These are phyloP conservation scores for Tricholoma matsutake DNA, from an alignment of 768 basidiomycete genomes.

Conservation along the genomic window DNA sequence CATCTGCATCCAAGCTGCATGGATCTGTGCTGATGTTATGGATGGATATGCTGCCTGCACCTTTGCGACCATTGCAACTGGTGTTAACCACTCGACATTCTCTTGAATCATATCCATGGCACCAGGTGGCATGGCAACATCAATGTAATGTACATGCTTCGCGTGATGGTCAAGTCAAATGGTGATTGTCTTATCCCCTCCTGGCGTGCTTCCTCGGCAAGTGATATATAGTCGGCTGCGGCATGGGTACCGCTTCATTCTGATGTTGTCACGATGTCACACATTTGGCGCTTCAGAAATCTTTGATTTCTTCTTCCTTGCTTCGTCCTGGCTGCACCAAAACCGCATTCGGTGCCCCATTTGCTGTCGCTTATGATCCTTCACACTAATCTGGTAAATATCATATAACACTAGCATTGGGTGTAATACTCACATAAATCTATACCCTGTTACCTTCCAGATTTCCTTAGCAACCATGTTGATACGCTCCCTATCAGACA, in stretches of 20 bases:
- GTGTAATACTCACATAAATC: constrained; percentile 6
- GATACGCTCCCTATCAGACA: too few species aligned
- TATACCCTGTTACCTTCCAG: too few species aligned
- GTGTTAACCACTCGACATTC: not conserved
- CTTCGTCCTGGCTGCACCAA: constrained; percentile 1
- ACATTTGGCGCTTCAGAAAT: constrained; percentile 8
- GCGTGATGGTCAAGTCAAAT: too few species aligned
- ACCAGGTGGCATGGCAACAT: constrained; percentile 20
- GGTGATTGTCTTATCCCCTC: too few species aligned
- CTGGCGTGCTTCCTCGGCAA: constrained; percentile 5
- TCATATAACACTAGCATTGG: constrained; percentile 5
- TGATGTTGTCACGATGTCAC: constrained; percentile 19
- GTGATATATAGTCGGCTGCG: constrained; percentile 15
- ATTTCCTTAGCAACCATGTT: too few species aligned
- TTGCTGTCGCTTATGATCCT: constrained; percentile 6
- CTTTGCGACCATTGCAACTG: constrained; percentile 27
- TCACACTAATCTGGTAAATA: constrained; percentile 8
- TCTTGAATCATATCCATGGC: not conserved
- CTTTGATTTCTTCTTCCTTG: too few species aligned
- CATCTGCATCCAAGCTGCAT: constrained; percentile 24
- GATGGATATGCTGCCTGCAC: constrained; percentile 30
- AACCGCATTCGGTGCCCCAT: constrained; percentile 19
- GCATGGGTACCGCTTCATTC: constrained; percentile 8
- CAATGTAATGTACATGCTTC: not conserved
- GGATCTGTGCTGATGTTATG: constrained; percentile 21